A percentile compares a stretch with the other conserved stretches of the same genome.
Evolutionary conservation across 495 filamentous ascomycete species (phyloP).

Genomic region (Entonaema liquescens): DNA sequence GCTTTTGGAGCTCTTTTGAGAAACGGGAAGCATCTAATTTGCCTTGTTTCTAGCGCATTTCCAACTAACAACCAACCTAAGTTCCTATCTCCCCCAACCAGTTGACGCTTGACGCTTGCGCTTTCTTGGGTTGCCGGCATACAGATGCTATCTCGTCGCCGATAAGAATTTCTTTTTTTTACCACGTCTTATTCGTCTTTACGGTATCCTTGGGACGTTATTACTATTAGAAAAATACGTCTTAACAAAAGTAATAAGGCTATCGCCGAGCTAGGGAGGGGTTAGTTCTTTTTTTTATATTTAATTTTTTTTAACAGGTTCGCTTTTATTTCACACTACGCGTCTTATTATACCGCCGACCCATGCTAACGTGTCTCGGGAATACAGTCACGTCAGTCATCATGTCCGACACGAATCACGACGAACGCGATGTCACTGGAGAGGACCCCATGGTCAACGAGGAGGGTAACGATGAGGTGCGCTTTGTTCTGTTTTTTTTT

Average conservation of each 20-base stretch:
- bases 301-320: not conserved
- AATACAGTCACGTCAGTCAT: slow-evolving; percentile 7
- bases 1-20: slow-evolving; percentile 30
- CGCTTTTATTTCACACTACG: not conserved
- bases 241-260: slow-evolving; percentile 4
- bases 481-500: slow-evolving; percentile 21
- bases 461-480: slow-evolving; percentile 58
- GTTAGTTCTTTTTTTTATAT: slow-evolving; percentile 23
- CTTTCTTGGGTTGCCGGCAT: not conserved
- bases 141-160: slow-evolving; percentile 5
- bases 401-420: slow-evolving; percentile 45
- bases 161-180: slow-evolving; percentile 5
- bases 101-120: not conserved
- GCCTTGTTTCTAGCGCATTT: slow-evolving; percentile 30
- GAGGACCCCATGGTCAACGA: slow-evolving; percentile 50
- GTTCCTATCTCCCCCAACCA: not conserved
- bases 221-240: not conserved
- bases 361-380: slow-evolving; percentile 6
- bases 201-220: not conserved
- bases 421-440: slow-evolving; percentile 41
- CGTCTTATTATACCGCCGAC: not conserved
- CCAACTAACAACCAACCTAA: not conserved
- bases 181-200: not conserved
- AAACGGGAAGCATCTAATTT: slow-evolving; percentile 7
- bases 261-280: slow-evolving; percentile 12